Evolutionary conservation across 345 rosid species (phyloP).

Genomic region (Dimocarpus longan): DNA sequence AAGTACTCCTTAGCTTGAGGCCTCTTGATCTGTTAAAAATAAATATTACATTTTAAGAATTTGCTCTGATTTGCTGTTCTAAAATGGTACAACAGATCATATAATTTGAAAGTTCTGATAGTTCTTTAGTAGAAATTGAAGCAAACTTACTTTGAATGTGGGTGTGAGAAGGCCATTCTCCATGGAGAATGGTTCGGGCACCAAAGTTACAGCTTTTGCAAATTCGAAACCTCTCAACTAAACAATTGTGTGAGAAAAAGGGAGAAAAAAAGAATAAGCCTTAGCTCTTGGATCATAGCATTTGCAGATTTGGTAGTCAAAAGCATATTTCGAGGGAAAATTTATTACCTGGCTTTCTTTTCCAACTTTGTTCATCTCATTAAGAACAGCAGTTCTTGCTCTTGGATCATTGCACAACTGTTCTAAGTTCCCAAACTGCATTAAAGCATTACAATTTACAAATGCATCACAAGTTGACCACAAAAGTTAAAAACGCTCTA

Average conservation of each 20-base stretch:
- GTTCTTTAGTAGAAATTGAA: background rate
- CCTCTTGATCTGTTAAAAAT: constrained; percentile 66
- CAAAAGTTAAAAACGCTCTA: background rate
- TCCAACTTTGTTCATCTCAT: constrained; percentile 30
- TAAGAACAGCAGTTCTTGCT: constrained; percentile 64
- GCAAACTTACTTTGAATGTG: constrained; percentile 68
- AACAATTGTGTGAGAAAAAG: constrained; percentile 6
- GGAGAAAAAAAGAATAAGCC: too few species aligned
- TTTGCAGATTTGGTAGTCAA: too few species aligned
- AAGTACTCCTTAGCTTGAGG: too few species aligned
- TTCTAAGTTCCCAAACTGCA: constrained; percentile 63
- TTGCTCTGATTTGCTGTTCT: background rate
- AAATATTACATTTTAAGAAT: background rate
- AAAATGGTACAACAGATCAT: background rate
- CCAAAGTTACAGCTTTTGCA: constrained; percentile 82
- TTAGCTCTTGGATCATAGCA: too few species aligned
- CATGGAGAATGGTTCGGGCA: constrained; percentile 70
- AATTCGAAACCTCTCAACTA: constrained; percentile 74
- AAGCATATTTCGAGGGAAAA: background rate
- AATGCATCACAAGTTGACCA: constrained; percentile 14
- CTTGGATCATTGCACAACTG: constrained; percentile 68
- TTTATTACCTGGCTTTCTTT: too few species aligned
- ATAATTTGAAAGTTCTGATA: background rate
- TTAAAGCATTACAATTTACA: constrained; percentile 4
- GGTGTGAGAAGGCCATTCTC: constrained; percentile 92